Percentiles rank a stretch among this genome's conserved stretches.
These are phyloP conservation scores for Cercospora zeae-maydis DNA, from an alignment of 2,329 filamentous ascomycete species.

Conservation along the genomic window DNA sequence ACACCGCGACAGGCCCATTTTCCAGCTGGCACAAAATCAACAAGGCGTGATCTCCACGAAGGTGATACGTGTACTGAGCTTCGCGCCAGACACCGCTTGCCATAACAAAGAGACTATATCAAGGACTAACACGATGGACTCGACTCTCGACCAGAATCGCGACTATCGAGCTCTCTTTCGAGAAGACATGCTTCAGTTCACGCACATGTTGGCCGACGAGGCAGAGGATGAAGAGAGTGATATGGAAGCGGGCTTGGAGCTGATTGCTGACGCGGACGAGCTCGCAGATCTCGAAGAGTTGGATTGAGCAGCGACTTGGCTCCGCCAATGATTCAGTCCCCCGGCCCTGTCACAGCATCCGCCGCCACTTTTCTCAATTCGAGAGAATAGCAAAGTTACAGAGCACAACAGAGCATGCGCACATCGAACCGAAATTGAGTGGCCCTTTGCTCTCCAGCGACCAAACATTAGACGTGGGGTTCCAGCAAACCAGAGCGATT, in stretches of 20 bases:
- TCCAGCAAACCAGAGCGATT: too few species aligned
- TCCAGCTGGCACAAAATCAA: constrained; percentile 11
- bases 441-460: too few species aligned
- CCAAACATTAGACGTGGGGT: too few species aligned
- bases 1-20: constrained; percentile 22
- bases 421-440: too few species aligned
- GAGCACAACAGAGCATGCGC: too few species aligned
- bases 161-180: background rate
- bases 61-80: constrained; percentile 40
- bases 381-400: too few species aligned
- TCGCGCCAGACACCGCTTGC: constrained; percentile 32
- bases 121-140: background rate
- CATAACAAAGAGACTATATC: background rate
- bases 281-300: constrained; percentile 1
- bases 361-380: too few species aligned
- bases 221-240: constrained; percentile 7
- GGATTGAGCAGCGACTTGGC: constrained; percentile 4
- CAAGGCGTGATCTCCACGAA: constrained; percentile 41
- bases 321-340: too few species aligned
- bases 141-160: background rate
- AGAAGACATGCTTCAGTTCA: constrained; percentile 7
- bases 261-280: background rate
- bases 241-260: background rate
- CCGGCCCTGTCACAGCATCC: too few species aligned
- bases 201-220: constrained; percentile 7